Conservation (phyloP, 1,139 yeast genomes). For the Yamadazyma conglobata region DNA sequence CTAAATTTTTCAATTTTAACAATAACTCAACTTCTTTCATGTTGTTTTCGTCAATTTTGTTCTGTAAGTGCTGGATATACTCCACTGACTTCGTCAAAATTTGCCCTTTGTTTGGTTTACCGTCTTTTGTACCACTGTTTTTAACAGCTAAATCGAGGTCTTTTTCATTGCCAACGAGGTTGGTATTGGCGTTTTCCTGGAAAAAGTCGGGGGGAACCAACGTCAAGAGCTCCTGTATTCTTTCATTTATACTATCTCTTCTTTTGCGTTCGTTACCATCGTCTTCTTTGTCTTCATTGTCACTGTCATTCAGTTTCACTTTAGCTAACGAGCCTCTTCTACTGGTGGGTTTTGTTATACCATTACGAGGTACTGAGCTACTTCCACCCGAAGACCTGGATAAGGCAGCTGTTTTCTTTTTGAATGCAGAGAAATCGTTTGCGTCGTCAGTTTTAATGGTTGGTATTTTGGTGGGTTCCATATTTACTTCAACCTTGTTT, state of each 20-base stretch:
- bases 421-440: constrained; percentile 6
- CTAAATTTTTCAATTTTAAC: constrained; percentile 54
- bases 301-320: constrained; percentile 26
- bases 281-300: constrained; percentile 29
- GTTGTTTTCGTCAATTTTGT: constrained; percentile 72
- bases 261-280: constrained; percentile 61
- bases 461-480: constrained; percentile 3
- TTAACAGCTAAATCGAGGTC: constrained; percentile 35
- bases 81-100: constrained; percentile 82
- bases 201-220: constrained; percentile 66
- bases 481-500: too few relatives aligned
- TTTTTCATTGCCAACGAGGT: constrained; percentile 12
- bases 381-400: constrained; percentile 36
- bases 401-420: constrained; percentile 14
- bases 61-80: constrained; percentile 71
- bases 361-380: constrained; percentile 19
- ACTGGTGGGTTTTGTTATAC: constrained; percentile 41
- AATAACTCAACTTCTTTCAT: constrained; percentile 74
- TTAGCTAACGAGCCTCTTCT: constrained; percentile 35
- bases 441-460: constrained; percentile 5
- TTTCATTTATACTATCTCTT: constrained; percentile 85
- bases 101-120: constrained; percentile 91
- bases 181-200: constrained; percentile 14
- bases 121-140: constrained; percentile 74
- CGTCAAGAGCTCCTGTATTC: constrained; percentile 74